phyloP scores from a whole-genome alignment of 1,284 basidiomycete species.

The Xerocomus amazonicus region DNA sequence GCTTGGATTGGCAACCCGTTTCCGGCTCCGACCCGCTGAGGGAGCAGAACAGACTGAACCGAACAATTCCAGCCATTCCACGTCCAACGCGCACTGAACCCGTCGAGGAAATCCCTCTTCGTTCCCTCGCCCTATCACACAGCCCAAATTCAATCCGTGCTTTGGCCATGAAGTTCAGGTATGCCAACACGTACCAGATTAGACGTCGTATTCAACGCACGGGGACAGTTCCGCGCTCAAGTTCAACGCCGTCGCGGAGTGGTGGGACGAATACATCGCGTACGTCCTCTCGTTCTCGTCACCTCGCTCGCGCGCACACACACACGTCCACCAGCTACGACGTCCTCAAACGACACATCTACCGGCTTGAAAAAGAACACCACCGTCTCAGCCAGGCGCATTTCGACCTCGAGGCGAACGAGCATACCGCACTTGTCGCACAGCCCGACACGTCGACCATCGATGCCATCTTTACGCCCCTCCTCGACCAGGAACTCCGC shows the following conservation, averaged over 20 bases:
- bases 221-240: conserved; percentile 68
- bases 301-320: neutral
- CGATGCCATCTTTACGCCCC: conserved; percentile 63
- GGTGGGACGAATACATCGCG: conserved; percentile 93
- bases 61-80: conserved; percentile 6
- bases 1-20: neutral
- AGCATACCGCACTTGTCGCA: conserved; percentile 52
- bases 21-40: neutral
- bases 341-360: conserved; percentile 81
- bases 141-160: neutral
- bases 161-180: conserved; percentile 65
- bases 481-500: conserved; percentile 80
- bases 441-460: conserved; percentile 36
- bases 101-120: conserved; percentile 29
- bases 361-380: conserved; percentile 76
- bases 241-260: conserved; percentile 92
- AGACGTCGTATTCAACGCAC: neutral
- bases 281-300: conserved; percentile 34
- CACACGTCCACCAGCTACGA: conserved; percentile 63
- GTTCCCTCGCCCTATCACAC: conserved; percentile 1
- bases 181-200: conserved; percentile 1
- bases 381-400: conserved; percentile 40
- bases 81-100: conserved; percentile 5
- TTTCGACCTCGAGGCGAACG: conserved; percentile 65
- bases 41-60: neutral